Evolutionary conservation across 2,329 filamentous ascomycete genomes (phyloP), one percentile per base, ranked within the genome.

Genomic region (Phialophora macrospora): DNA sequence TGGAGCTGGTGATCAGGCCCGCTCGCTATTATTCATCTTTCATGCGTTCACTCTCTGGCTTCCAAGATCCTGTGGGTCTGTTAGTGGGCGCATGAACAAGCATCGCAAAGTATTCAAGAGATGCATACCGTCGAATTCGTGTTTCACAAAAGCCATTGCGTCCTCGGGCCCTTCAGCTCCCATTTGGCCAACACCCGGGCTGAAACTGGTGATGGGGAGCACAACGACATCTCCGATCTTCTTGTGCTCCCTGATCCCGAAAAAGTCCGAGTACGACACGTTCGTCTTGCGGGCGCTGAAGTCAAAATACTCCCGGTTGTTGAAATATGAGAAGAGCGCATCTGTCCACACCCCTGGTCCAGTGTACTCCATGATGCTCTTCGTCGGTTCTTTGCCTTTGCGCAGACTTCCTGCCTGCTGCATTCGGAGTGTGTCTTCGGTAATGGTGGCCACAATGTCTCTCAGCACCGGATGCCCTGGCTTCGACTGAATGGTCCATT

Each of bases 401-500:
- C 82, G 83, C 24, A 97, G 83, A 55, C 83, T 82, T 22, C 91
- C 90, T 7, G 81, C 78, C 61, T 82, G 82, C 82, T 96, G 93
- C 79, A 89, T 85, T 65, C 84, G 82, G 57, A 98, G 82, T 0
- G 93, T 91, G 76, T 93, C 87, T 70, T 91, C 85, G 0, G 94
- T 97, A 74, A 99, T 93, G 71, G 88, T 90, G 14, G 90, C 84
- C 34, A 99, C 92, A 67, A 97, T 87, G 67, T 97, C 92, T 68
- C 93, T 88, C 65, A 99, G 84, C 12, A 97, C 88, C 0, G 95
- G 95, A 76, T 99, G 95, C 11, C 95, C 95, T 0, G 94, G 90
- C 79, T 99, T 99, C 64, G 91, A 83, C 78, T 98, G 94, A 69
- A 99, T 97, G 1, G 95, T 99, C 95, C 95, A 99, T 78, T 99